Base-by-base conservation (phyloP, 768 basidiomycete genomes). In the Terana coerulea region DNA sequence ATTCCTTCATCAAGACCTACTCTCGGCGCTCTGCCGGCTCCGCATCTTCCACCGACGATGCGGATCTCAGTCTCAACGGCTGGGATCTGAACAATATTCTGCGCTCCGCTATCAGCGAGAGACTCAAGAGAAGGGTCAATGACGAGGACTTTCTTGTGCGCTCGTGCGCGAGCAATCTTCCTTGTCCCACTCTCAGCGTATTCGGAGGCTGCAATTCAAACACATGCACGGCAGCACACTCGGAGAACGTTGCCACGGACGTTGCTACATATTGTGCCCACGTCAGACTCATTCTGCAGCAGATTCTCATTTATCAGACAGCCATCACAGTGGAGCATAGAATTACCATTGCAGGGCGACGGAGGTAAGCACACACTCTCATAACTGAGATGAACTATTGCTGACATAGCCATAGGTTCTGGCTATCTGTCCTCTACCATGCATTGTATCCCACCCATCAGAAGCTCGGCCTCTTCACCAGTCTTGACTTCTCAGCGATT, bases 241-340 rank as follows among this genome's bases (percentile, higher is more conserved):
- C 70, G 26, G 41, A 41, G 12, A 11, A 54, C 0, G 45, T 62
- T 1, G 59, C 31, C 2, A 22, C 22, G 15, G 19, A 61, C 29
- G 24, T 62, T 2, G 55, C 58, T 17, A 71, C 65, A 60, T 81
- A 74, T 43, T 73, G 75, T 36, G 24, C 56, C 15, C 72, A 73
- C 14, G 60, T 80, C 10, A 64, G 71, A 3, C 61, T 78, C 22
- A 75, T 79, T 55, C 56, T 83, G 3, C 72, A 74, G 39, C 77
- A 81, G 46, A 73, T 83, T 3, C 55, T 69, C 44, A 77, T 82
- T 12, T 67, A 51, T 30, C 57, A 59, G 33, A 53, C 57, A 4
- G 29, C 53, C 11, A 26, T 15, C n/a, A 29, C 31, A 2, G 7
- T 54, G 9, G 53, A 54, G 31, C 9, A 35, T 35, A 44, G 49